Evolutionary conservation across 2,329 filamentous ascomycete genomes (phyloP), one percentile per base, ranked within the genome.

Genomic region (Hypomyces perniciosus): DNA sequence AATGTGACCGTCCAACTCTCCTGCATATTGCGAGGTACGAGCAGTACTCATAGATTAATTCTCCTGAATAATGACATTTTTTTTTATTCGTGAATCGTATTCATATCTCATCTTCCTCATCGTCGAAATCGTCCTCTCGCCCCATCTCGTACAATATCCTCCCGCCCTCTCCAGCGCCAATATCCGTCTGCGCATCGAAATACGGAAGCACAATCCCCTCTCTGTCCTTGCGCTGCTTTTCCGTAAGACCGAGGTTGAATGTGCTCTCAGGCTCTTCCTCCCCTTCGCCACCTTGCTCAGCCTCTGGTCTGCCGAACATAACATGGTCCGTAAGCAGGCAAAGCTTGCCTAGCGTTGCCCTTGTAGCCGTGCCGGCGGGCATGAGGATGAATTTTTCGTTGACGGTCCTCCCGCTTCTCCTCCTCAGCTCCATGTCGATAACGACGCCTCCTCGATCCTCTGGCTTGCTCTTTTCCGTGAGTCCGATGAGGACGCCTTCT

Each of bases 61-160:
- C 7, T n/a, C 20, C 13, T 10, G 12, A 9, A 9, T 27, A n/a
- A 3, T 29, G 6, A 20, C 29, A 28, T 46, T 10, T 42, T 46
- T 29, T n/a, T 30, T 8, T 30, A 31, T 37, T 6, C 8, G 29
- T 26, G 9, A 12, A 34, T 50, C 71, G 90, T 56, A 90, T 88
- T 55, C 70, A 91, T 58, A 92, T 90, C 70, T 96, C 91, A 70
- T 96, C 91, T 62, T 96, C 90, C 63, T 95, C 90, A 53, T 95
- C 91, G 60, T 96, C 91, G 71, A 96, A 97, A 66, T 97, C 90
- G 68, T 99, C 93, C 72, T 97, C 93, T 56, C 84, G 81, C 1
- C 91, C 92, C 88, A 97, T 95, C 60, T 97, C 92, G 66, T 99
- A 99, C 62, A 99, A 65, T 57, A 99, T 99, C 54, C 92, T 79